A percentile compares a stretch with the other conserved stretches of the same genome.
phyloP scores from a whole-genome alignment of 441 rosid genomes.

The Geranium incanum region DNA sequence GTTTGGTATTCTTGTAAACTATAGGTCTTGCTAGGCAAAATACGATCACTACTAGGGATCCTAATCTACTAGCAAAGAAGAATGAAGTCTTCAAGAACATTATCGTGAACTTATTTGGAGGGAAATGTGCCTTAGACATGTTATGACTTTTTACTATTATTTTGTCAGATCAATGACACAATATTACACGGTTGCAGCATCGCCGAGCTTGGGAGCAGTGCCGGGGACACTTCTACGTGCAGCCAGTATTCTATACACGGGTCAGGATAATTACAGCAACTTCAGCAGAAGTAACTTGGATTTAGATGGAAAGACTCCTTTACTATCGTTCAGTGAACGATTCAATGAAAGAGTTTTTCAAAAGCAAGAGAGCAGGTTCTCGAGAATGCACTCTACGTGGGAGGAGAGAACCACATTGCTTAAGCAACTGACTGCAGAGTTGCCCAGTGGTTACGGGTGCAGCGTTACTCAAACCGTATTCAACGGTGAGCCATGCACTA shows the following conservation, averaged over 20 bases:
- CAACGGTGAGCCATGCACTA: slow-evolving; percentile 40
- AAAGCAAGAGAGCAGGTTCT: slow-evolving; percentile 37
- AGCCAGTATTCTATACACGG: slow-evolving; percentile 30
- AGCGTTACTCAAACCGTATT: slow-evolving; percentile 75
- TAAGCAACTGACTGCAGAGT: slow-evolving; percentile 42
- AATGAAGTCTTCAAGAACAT: background rate
- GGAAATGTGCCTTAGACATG: background rate
- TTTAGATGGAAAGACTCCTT: slow-evolving; percentile 40
- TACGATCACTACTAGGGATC: background rate
- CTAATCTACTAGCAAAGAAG: background rate
- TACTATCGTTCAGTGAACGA: slow-evolving; percentile 39
- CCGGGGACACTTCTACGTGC: slow-evolving; percentile 23
- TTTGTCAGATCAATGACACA: slow-evolving; percentile 33
- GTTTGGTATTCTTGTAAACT: no score
- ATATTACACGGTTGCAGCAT: slow-evolving; percentile 60
- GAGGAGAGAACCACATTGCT: slow-evolving; percentile 49
- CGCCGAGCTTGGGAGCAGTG: slow-evolving; percentile 46
- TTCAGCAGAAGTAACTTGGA: slow-evolving; percentile 37
- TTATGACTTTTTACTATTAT: background rate
- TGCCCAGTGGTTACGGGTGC: slow-evolving; percentile 59
- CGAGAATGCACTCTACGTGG: slow-evolving; percentile 45
- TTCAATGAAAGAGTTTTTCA: slow-evolving; percentile 24
- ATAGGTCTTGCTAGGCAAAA: no score
- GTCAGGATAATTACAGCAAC: slow-evolving; percentile 17
- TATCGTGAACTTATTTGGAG: background rate